Conservation (phyloP, 192 early-diverging fungal genomes). For the Backusella parvicylindrica region DNA sequence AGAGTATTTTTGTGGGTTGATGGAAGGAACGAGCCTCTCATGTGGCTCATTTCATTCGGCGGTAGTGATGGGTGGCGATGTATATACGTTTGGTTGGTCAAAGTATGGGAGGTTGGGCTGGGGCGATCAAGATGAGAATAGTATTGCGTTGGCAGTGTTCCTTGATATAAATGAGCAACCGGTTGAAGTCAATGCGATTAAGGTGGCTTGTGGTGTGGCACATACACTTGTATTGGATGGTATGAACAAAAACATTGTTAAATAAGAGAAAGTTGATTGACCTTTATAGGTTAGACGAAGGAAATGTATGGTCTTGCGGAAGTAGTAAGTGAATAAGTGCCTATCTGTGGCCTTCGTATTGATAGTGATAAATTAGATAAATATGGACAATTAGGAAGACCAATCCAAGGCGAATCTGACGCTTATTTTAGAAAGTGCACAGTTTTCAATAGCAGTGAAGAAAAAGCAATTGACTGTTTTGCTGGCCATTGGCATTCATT, state of each 20-base stretch:
- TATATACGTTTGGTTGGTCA: constrained; percentile 17
- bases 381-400: constrained; percentile 5
- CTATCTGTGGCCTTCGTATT: neutral
- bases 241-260: neutral
- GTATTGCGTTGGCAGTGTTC: neutral
- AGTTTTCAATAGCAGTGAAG: neutral
- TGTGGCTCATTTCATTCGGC: constrained; percentile 8
- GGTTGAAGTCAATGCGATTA: neutral
- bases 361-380: neutral
- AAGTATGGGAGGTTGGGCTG: constrained; percentile 12
- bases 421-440: neutral
- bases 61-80: constrained; percentile 1
- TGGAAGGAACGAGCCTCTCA: neutral
- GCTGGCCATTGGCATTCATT: constrained; percentile 8
- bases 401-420: neutral
- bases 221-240: constrained; percentile 18
- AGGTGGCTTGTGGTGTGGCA: constrained; percentile 3
- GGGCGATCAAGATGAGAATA: neutral
- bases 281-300: neutral
- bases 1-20: constrained; percentile 12
- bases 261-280: neutral
- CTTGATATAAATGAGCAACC: neutral
- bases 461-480: neutral
- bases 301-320: constrained; percentile 8
- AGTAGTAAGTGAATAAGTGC: neutral